These are phyloP conservation scores for Penicillium arizonense DNA, from an alignment of 495 filamentous ascomycete species.

Conservation along the genomic window DNA sequence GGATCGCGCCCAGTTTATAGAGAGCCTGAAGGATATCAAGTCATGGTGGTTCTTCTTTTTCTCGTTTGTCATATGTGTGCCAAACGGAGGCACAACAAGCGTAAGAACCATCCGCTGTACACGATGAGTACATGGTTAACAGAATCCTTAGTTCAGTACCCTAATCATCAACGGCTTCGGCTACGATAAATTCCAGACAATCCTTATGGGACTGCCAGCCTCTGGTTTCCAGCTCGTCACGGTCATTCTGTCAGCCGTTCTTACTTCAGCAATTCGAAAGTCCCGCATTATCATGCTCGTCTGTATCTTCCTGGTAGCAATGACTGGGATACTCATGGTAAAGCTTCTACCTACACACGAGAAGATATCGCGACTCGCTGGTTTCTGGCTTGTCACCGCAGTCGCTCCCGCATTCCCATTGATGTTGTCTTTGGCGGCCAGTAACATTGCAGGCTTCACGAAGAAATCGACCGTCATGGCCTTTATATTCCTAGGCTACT, in stretches of 20 bases:
- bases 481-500: constrained; percentile 22
- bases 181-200: constrained; percentile 21
- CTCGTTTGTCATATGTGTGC: constrained; percentile 15
- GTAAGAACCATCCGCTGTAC: constrained; percentile 3
- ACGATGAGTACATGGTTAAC: background rate
- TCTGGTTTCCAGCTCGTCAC: constrained; percentile 10
- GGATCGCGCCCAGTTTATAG: constrained; percentile 46
- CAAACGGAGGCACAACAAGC: constrained; percentile 23
- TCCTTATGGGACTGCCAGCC: constrained; percentile 20
- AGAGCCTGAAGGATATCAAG: constrained; percentile 41
- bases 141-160: constrained; percentile 18
- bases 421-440: constrained; percentile 17
- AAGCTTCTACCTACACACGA: constrained; percentile 7
- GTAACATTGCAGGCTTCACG: constrained; percentile 32
- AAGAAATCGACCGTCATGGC: constrained; percentile 19
- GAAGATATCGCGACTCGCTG: constrained; percentile 14
- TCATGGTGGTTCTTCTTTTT: constrained; percentile 24
- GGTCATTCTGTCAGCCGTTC: constrained; percentile 9
- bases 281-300: constrained; percentile 11
- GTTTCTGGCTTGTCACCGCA: constrained; percentile 15
- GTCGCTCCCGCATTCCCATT: constrained; percentile 15
- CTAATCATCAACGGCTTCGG: constrained; percentile 34
- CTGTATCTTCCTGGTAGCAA: constrained; percentile 6
- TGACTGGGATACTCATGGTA: constrained; percentile 19
- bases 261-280: constrained; percentile 12